Evolutionary conservation across 495 filamentous ascomycete genomes (phyloP).

Genomic region (Xylaria intraflava): DNA sequence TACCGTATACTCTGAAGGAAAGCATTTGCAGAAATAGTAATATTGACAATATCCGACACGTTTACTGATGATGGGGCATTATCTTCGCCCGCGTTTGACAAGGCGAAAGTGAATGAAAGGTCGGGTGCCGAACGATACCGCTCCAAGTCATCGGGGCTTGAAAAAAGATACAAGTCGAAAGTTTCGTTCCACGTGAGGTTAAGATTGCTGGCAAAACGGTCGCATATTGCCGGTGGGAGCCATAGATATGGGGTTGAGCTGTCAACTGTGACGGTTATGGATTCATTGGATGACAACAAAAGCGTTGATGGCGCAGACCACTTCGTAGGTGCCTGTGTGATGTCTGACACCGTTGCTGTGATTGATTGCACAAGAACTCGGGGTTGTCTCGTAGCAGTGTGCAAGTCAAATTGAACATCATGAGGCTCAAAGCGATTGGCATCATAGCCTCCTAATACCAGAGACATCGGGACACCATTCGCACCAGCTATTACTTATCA

Average conservation of each 20-base stretch:
- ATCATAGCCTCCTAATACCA: slow-evolving; percentile 62
- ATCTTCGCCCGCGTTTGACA: slow-evolving; percentile 44
- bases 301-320: slow-evolving; percentile 34
- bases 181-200: slow-evolving; percentile 52
- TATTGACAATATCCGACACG: slow-evolving; percentile 47
- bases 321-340: slow-evolving; percentile 31
- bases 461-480: slow-evolving; percentile 46
- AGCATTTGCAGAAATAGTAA: slow-evolving; percentile 56
- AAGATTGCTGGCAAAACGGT: slow-evolving; percentile 53
- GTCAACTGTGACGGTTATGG: slow-evolving; percentile 53
- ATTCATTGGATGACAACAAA: slow-evolving; percentile 40
- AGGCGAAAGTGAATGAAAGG: slow-evolving; percentile 53
- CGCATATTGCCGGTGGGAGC: slow-evolving; percentile 57
- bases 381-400: slow-evolving; percentile 37
- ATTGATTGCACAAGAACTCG: slow-evolving; percentile 51
- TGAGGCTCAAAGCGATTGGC: slow-evolving; percentile 50
- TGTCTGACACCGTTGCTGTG: slow-evolving; percentile 39
- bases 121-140: slow-evolving; percentile 37
- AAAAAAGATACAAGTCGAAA: slow-evolving; percentile 37
- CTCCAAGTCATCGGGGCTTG: slow-evolving; percentile 23
- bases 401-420: slow-evolving; percentile 48
- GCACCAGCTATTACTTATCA: slow-evolving; percentile 26
- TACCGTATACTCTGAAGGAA: slow-evolving; percentile 55
- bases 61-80: slow-evolving; percentile 37
- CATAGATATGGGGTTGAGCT: slow-evolving; percentile 62